Base-by-base conservation (phyloP, 192 early-diverging fungal genomes). In the Linnemannia hyalina region DNA sequence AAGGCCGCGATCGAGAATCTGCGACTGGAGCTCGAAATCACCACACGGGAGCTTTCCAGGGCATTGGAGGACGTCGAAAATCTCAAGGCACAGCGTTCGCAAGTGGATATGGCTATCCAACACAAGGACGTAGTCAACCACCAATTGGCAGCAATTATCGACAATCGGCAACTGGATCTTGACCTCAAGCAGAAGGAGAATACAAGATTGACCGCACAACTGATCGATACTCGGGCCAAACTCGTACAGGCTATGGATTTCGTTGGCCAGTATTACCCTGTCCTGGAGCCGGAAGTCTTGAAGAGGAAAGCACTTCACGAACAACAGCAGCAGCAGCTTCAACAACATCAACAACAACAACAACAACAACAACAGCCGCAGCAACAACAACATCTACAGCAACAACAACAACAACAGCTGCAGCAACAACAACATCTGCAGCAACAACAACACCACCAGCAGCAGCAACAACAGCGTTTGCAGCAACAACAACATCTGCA, bases 301-400 rank as follows among this genome's bases (percentile, higher is more conserved):
- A 32, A 65, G 16, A 32, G 72, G 44, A 44, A n/a, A 20, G 46
- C 72, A 23, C 18, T 44, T 8, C 42, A 73, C 54, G 55, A 75
- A 63, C 74, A 57, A 32, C 74, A 75, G n/a, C 74, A 75, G 7
- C 74, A 69, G 3, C 38, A n/a, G n/a, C n/a, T n/a, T n/a, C n/a
- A 71, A 23, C 70, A 16, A n/a, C 70, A 71, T 1, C 70, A 35
- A 35, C 35, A 35, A 2, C 38, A 72, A 1, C 70, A 72, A 6
- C 70, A n/a, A 4, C 41, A 47, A 9, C 55, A 23, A 26, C 35
- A 35, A 35, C 35, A 35, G 35, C 35, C 35, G 4, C 38, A 72
- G 6, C 70, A 72, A 6, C 70, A n/a, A 4, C 41, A 32, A 9
- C 55, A 23, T 0, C n/a, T n/a, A n/a, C 38, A 72, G 6, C 70